Conservation (phyloP, 2,329 filamentous ascomycete genomes). For the Diaporthe helianthi region DNA sequence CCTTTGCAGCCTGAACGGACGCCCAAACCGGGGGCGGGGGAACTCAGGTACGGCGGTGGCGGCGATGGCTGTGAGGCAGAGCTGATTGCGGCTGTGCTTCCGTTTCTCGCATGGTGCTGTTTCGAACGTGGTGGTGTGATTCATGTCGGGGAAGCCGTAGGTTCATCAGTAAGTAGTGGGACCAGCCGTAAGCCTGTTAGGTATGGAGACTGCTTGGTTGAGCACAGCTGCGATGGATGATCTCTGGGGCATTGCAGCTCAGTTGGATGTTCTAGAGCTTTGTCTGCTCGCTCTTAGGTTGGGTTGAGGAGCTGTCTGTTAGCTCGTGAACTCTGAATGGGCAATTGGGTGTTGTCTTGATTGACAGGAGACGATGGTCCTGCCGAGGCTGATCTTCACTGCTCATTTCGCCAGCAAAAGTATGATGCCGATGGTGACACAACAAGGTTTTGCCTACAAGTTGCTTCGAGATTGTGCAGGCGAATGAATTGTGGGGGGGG, state of each 20-base stretch:
- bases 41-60: neutral
- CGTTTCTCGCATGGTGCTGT: neutral
- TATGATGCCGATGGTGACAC: neutral
- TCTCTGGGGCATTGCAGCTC: neutral
- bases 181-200: neutral
- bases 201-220: neutral
- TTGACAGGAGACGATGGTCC: neutral
- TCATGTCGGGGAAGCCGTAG: neutral
- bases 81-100: neutral
- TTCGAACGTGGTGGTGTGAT: neutral
- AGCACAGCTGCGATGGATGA: neutral
- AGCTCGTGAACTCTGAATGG: neutral
- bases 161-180: neutral
- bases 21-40: slow-evolving; percentile 12
- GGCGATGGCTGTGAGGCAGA: neutral
- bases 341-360: neutral
- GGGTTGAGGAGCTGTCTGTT: neutral
- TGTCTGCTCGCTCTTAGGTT: neutral
- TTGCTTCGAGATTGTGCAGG: neutral
- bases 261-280: too few species aligned
- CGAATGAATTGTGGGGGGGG: slow-evolving; percentile 23
- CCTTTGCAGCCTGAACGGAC: neutral
- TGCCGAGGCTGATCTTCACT: neutral
- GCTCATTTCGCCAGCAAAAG: slow-evolving; percentile 10
- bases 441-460: neutral